A percentile compares a stretch with the other conserved stretches of the same genome.
Evolutionary conservation across 306 rosid species (phyloP).

Genomic region (peach (Prunus persica)): DNA sequence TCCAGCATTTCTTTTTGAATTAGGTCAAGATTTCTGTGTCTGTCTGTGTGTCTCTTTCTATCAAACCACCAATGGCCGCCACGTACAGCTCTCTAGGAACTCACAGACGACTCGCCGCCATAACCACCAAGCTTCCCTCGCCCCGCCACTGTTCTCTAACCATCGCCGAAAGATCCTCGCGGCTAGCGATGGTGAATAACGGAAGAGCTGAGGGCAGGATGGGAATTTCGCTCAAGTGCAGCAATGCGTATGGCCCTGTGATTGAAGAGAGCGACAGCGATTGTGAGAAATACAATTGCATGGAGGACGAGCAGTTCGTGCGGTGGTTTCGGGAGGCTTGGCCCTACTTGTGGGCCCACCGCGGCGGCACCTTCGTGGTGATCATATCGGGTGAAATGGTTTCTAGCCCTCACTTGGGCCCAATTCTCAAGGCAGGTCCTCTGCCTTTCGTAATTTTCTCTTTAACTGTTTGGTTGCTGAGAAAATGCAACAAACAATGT

Average conservation of each 20-base stretch:
- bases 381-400: conserved; percentile 86
- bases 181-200: background rate
- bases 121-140: background rate
- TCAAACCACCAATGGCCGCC: conserved; percentile 40
- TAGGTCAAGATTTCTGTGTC: background rate
- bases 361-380: conserved; percentile 78
- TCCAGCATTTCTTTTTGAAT: background rate
- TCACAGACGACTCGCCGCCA: conserved; percentile 12
- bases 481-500: background rate
- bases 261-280: conserved; percentile 29
- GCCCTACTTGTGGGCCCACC: conserved; percentile 89
- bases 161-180: background rate
- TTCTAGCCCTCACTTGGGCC: conserved; percentile 58
- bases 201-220: conserved; percentile 13
- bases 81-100: conserved; percentile 24
- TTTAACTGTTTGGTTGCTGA: conserved; percentile 11
- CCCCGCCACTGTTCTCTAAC: conserved; percentile 16
- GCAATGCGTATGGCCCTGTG: conserved; percentile 12
- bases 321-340: conserved; percentile 89
- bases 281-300: conserved; percentile 43
- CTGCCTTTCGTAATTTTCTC: background rate
- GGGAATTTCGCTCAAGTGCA: conserved; percentile 13
- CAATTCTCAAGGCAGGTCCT: conserved; percentile 72
- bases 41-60: background rate
- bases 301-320: conserved; percentile 82